Conservation (phyloP, 768 basidiomycete species). For the Tulasnella sp. region DNA sequence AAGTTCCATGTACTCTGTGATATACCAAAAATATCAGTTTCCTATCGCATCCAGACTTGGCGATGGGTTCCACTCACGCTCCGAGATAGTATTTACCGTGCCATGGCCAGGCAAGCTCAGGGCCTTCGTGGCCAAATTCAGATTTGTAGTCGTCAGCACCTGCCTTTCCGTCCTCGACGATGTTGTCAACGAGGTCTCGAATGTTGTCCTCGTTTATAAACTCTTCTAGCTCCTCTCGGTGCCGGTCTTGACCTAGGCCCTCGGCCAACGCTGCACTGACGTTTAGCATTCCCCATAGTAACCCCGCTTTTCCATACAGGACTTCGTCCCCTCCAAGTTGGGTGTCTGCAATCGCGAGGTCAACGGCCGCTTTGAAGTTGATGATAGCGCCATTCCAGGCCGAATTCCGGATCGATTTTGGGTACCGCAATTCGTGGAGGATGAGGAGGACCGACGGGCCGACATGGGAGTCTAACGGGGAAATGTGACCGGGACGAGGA, state of each 20-base stretch:
- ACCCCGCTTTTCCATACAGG: slow-evolving; percentile 25
- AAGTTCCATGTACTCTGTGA: slow-evolving; percentile 25
- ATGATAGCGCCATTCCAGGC: neutral
- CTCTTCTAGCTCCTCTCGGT: slow-evolving; percentile 12
- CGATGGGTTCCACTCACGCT: slow-evolving; percentile 19
- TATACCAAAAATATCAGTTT: neutral
- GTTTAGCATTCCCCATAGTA: slow-evolving; percentile 21
- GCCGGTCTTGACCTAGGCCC: neutral
- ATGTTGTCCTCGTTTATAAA: slow-evolving; percentile 12
- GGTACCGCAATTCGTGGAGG: slow-evolving; percentile 13
- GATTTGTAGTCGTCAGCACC: slow-evolving; percentile 12
- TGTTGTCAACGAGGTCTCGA: slow-evolving; percentile 4
- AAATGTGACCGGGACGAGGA: slow-evolving; percentile 2
- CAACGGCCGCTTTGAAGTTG: slow-evolving; percentile 11
- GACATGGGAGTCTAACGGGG: slow-evolving; percentile 13
- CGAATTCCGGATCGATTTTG: neutral
- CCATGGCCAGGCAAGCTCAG: slow-evolving; percentile 24
- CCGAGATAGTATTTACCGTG: slow-evolving; percentile 27
- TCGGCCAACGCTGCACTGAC: slow-evolving; percentile 2
- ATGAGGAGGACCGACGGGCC: slow-evolving; percentile 1
- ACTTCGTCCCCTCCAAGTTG: slow-evolving; percentile 23
- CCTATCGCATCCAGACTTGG: neutral
- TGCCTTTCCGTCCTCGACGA: neutral
- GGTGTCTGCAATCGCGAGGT: slow-evolving; percentile 10
- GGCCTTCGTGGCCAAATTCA: neutral